phyloP scores from a whole-genome alignment of 805 yeast species.

The Candida succiphila region DNA sequence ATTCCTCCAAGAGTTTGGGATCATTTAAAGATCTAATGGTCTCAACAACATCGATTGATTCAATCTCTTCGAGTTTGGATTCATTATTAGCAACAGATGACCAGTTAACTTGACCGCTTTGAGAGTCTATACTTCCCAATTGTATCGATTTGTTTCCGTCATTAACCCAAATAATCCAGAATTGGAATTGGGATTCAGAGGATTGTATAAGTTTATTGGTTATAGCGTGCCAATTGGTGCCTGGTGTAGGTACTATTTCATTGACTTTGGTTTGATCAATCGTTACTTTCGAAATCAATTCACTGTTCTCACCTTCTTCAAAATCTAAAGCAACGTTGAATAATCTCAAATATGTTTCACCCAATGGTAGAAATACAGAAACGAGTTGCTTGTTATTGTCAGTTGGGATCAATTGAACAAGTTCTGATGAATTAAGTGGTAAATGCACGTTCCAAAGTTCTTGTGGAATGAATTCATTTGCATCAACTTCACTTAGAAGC shows the following conservation, averaged over 20 bases:
- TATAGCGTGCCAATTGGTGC: conserved; percentile 15
- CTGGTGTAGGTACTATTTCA: conserved; percentile 4
- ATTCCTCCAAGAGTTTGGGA: conserved; percentile 19
- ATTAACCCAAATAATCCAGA: conserved; percentile 17
- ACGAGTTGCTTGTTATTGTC: conserved; percentile 4
- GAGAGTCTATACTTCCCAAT: conserved; percentile 7
- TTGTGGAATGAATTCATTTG: conserved; percentile 14
- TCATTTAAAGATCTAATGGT: neutral
- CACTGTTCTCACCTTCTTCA: neutral
- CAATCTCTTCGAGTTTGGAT: conserved; percentile 1
- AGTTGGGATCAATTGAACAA: neutral
- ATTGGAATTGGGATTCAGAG: conserved; percentile 3
- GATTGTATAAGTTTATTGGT: no score
- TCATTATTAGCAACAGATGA: conserved; percentile 3
- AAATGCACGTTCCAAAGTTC: conserved; percentile 1
- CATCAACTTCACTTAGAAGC: conserved; percentile 9
- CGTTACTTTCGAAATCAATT: neutral
- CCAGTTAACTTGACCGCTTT: conserved; percentile 8
- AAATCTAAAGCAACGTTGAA: conserved; percentile 10
- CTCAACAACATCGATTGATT: conserved; percentile 5
- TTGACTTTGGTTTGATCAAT: neutral
- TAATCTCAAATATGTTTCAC: conserved; percentile 10
- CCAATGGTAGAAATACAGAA: conserved; percentile 18
- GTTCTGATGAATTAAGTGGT: conserved; percentile 7
- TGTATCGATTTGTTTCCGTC: conserved; percentile 13